Conservation (phyloP, 495 filamentous ascomycete genomes). For the Cercophora scortea region DNA sequence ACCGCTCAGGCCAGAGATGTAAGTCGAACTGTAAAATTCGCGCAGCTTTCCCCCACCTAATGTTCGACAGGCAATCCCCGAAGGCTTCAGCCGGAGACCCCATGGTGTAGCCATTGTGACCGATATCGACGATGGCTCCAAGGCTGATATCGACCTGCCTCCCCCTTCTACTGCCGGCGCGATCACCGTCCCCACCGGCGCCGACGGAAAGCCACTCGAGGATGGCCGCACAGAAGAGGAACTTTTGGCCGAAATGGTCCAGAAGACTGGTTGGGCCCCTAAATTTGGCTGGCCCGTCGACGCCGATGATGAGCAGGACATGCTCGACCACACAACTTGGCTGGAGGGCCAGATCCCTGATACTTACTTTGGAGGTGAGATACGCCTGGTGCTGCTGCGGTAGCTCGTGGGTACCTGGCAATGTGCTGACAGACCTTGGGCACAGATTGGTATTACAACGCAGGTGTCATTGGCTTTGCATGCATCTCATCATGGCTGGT, state of each 20-base stretch:
- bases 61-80: conserved; percentile 30
- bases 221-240: conserved; percentile 49
- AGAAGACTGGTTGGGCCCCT: conserved; percentile 81
- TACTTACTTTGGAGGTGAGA: conserved; percentile 80
- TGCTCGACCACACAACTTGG: conserved; percentile 81
- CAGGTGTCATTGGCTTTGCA: conserved; percentile 84
- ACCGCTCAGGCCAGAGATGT: conserved; percentile 61
- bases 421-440: background rate
- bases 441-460: conserved; percentile 97
- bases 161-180: conserved; percentile 63
- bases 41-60: background rate
- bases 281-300: conserved; percentile 60
- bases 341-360: conserved; percentile 81
- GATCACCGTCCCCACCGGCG: conserved; percentile 30
- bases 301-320: conserved; percentile 43
- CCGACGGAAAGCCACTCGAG: conserved; percentile 37
- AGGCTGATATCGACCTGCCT: conserved; percentile 71
- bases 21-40: background rate
- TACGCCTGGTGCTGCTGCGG: too few relatives aligned
- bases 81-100: conserved; percentile 59
- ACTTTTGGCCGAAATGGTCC: conserved; percentile 46
- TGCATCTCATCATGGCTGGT: conserved; percentile 86
- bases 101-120: conserved; percentile 63
- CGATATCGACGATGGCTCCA: conserved; percentile 63
- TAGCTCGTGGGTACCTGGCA: too few relatives aligned